Evolutionary conservation across 129 eudicot genomes (phyloP).

Genomic region (Saussurea involucrata): DNA sequence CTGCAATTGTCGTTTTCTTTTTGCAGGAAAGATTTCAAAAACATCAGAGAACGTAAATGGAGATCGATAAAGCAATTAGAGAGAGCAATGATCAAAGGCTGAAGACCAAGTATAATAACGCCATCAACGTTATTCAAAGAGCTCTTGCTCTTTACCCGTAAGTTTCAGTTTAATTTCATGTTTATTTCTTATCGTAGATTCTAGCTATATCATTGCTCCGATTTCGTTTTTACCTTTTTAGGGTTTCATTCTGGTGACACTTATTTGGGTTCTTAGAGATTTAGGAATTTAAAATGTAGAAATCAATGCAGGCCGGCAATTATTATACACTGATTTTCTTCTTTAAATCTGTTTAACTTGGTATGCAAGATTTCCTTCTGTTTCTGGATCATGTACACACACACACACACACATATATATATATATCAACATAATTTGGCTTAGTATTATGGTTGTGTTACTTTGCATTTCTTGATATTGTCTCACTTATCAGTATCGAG

Average conservation of each 20-base stretch:
- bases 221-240: neutral
- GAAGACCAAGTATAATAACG: conserved; percentile 77
- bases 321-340: neutral
- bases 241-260: neutral
- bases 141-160: conserved; percentile 82
- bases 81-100: conserved; percentile 67
- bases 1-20: neutral
- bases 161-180: conserved; percentile 18
- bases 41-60: conserved; percentile 36
- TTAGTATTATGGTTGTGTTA: neutral
- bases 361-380: neutral
- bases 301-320: neutral
- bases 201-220: neutral
- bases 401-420: too few relatives aligned
- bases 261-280: conserved; percentile 1
- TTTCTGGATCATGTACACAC: neutral
- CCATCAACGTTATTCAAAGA: conserved; percentile 63
- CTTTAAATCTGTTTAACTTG: neutral
- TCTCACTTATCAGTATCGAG: conserved; percentile 50
- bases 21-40: neutral
- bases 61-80: conserved; percentile 68
- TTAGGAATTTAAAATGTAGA: neutral
- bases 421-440: neutral
- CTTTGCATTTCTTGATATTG: neutral
- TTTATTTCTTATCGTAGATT: neutral